These are phyloP conservation scores for Peronospora farinosa DNA, from an alignment of 352 stramenopile species.

Conservation along the genomic window DNA sequence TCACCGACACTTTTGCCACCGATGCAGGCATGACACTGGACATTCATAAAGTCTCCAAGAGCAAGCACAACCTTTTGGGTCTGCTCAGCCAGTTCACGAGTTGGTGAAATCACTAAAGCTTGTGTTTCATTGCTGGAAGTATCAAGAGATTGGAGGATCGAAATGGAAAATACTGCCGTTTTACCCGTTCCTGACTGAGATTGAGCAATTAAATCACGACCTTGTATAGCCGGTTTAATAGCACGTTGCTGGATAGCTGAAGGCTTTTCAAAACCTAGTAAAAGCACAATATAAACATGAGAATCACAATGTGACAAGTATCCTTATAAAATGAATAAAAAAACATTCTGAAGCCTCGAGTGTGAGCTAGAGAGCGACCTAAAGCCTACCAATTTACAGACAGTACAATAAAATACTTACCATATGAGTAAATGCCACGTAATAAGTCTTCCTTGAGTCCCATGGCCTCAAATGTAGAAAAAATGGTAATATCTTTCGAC, in stretches of 20 bases:
- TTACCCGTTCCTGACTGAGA: conserved; percentile 98
- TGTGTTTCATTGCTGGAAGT: conserved; percentile 93
- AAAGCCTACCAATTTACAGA: background rate
- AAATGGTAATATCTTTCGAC: conserved; percentile 85
- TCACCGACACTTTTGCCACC: conserved; percentile 97
- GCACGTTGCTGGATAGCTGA: conserved; percentile 98
- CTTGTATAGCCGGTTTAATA: conserved; percentile 96
- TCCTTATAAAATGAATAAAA: no score
- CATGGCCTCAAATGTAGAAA: conserved; percentile 88
- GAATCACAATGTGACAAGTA: conserved; percentile 4
- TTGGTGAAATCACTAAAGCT: conserved; percentile 97
- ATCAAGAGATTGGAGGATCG: conserved; percentile 97
- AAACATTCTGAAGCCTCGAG: background rate
- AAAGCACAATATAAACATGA: conserved; percentile 8
- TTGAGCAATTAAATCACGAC: conserved; percentile 97
- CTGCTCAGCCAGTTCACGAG: conserved; percentile 98
- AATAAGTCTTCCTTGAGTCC: conserved; percentile 90
- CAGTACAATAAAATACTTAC: conserved; percentile 11
- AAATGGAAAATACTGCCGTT: conserved; percentile 98
- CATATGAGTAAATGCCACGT: conserved; percentile 85
- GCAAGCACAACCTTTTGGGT: conserved; percentile 97
- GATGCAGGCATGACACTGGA: conserved; percentile 96
- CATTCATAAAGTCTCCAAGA: conserved; percentile 93
- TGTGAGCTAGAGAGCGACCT: conserved; percentile 6
- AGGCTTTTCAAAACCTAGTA: conserved; percentile 98